Evolutionary conservation across 2,329 filamentous ascomycete genomes (phyloP).

Genomic region (Balansia obtecta): DNA sequence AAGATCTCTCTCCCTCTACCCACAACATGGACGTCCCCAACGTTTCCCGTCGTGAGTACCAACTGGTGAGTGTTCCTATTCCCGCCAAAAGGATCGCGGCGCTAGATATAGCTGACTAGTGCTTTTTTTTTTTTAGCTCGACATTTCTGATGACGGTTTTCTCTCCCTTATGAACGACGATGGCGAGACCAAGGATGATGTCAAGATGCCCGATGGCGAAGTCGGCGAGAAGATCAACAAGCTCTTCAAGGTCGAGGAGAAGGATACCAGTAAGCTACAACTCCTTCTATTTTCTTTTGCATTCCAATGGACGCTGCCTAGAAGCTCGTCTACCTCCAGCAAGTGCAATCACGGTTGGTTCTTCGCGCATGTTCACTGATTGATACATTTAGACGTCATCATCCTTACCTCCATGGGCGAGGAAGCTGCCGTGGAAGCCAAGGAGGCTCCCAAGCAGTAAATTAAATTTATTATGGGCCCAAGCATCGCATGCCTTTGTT

Average conservation of each 20-base stretch:
- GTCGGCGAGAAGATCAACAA: conserved; percentile 75
- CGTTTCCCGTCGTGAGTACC: conserved; percentile 81
- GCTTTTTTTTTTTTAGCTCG: conserved; percentile 47
- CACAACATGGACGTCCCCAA: conserved; percentile 97
- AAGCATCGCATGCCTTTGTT: conserved; percentile 14
- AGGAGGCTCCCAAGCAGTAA: conserved; percentile 60
- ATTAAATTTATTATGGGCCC: conserved; percentile 7
- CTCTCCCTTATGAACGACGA: conserved; percentile 85
- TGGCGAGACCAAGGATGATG: conserved; percentile 85
- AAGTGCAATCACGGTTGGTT: neutral
- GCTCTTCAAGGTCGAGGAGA: conserved; percentile 71
- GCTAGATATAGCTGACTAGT: neutral
- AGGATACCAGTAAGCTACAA: conserved; percentile 83
- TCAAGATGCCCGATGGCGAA: conserved; percentile 84
- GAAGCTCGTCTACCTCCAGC: too few relatives aligned
- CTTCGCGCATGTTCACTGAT: neutral
- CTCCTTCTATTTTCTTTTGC: neutral
- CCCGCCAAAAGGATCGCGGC: too few relatives aligned
- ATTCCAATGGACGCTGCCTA: too few relatives aligned
- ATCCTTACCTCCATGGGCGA: conserved; percentile 95
- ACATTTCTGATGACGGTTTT: conserved; percentile 89
- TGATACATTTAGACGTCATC: conserved; percentile 56
- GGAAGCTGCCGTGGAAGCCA: conserved; percentile 82
- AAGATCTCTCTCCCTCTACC: conserved; percentile 97
- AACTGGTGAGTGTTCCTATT: conserved; percentile 56